These are phyloP conservation scores for Saccharomyces paradoxus DNA, from an alignment of 805 yeast species.

Conservation along the genomic window DNA sequence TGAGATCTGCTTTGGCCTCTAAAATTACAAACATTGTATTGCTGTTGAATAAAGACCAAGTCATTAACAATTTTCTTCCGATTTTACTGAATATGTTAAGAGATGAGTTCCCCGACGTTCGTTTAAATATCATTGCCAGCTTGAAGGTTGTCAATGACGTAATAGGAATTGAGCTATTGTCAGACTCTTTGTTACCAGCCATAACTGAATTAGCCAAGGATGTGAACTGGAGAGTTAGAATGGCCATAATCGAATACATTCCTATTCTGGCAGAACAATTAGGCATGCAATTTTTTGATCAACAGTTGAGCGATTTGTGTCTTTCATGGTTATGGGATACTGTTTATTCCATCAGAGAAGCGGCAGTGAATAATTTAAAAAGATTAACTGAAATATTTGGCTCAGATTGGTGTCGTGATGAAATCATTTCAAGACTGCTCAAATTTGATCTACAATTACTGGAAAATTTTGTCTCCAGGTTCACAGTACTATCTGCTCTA, in stretches of 20 bases:
- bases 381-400: slow-evolving; percentile 83
- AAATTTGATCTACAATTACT: slow-evolving; percentile 33
- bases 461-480: slow-evolving; percentile 78
- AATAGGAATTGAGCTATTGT: slow-evolving; percentile 80
- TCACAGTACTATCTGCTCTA: slow-evolving; percentile 83
- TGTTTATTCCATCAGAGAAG: slow-evolving; percentile 91
- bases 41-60: slow-evolving; percentile 71
- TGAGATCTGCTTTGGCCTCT: slow-evolving; percentile 85
- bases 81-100: slow-evolving; percentile 86
- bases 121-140: slow-evolving; percentile 87
- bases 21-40: slow-evolving; percentile 84
- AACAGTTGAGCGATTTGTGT: slow-evolving; percentile 81
- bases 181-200: slow-evolving; percentile 88
- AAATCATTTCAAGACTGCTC: slow-evolving; percentile 71
- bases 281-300: slow-evolving; percentile 88
- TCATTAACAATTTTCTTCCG: slow-evolving; percentile 77
- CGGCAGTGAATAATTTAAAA: slow-evolving; percentile 79
- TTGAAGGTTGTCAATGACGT: slow-evolving; percentile 88
- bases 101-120: slow-evolving; percentile 94
- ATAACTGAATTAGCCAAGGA: slow-evolving; percentile 93
- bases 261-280: slow-evolving; percentile 91
- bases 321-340: slow-evolving; percentile 99
- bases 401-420: slow-evolving; percentile 82
- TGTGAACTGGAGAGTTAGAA: slow-evolving; percentile 93
- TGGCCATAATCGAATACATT: slow-evolving; percentile 93